These are phyloP conservation scores for Magnolia kwangsiensis DNA, from an alignment of 164 flowering plant genomes.

Conservation along the genomic window DNA sequence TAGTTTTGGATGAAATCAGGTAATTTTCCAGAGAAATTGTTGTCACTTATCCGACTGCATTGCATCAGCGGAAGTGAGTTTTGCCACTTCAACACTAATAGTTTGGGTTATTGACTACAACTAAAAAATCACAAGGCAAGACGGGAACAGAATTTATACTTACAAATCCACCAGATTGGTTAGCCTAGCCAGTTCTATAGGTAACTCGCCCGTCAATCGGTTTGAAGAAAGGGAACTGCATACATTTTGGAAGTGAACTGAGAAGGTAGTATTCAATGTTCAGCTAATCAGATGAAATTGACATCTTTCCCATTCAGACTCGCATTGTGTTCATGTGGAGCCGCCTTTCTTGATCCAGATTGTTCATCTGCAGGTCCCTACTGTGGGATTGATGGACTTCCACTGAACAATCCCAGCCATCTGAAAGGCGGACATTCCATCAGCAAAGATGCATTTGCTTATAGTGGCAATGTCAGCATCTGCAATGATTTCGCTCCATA, in stretches of 20 bases:
- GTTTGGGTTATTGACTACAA: background rate
- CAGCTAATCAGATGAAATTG: too few relatives aligned
- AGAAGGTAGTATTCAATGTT: background rate
- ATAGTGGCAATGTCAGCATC: too few relatives aligned
- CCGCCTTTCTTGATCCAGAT: too few relatives aligned
- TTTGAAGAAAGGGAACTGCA: constrained; percentile 26
- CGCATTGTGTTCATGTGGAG: too few relatives aligned
- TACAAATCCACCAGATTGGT: constrained; percentile 19
- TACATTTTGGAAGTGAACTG: background rate
- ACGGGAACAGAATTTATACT: background rate
- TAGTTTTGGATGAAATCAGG: constrained; percentile 33
- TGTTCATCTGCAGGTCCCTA: too few relatives aligned
- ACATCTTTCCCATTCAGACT: too few relatives aligned
- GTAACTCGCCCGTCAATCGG: constrained; percentile 26
- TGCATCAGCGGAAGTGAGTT: constrained; percentile 8
- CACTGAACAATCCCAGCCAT: too few relatives aligned
- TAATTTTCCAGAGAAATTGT: constrained; percentile 37
- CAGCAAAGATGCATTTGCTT: too few relatives aligned
- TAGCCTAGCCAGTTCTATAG: constrained; percentile 14
- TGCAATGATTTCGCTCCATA: too few relatives aligned
- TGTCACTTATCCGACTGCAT: constrained; percentile 40
- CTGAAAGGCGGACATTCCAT: too few relatives aligned
- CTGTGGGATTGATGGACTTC: too few relatives aligned
- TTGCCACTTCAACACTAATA: background rate
- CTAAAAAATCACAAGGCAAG: background rate